Evolutionary conservation across 2,329 filamentous ascomycete species (phyloP), one percentile per base, ranked within the genome.

Genomic region (Fusarium stilboides): DNA sequence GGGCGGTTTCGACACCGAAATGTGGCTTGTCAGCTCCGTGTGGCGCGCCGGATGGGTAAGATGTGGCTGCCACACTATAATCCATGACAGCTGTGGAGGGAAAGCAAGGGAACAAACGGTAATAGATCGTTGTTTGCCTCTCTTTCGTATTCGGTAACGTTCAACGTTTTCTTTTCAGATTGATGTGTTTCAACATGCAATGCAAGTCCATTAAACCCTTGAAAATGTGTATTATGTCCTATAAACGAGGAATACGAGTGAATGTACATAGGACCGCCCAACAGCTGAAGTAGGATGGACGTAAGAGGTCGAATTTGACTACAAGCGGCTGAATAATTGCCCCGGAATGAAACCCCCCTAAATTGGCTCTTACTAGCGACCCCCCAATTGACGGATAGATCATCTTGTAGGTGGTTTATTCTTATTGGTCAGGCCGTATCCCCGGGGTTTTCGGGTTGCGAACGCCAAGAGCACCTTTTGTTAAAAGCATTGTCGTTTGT

Each of bases 391-490:
- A 24, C 22, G 9, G 24, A 36, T 31, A 13, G 24, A 36, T 22
- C 20, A 53, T 40, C 37, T 40, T 9, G 44, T 69, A n/a, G 65
- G 55, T 50, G 65, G 44, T 54, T 31, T 53, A 50, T 55, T 55
- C 49, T 56, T 24, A 70, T 69, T 69, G 66, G 66, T 22, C 43
- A n/a, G 6, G n/a, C 17, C 66, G 66, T 70, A 70, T 52, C 17
- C 17, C 51, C 60, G 53, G 62, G 22, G 19, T 58, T 58, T 58
- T 31, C 66, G 66, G 61, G 42, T 44, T 52, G 57, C 66, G 62
- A 44, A 69, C 46, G 66, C 57, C 55, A 60, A 67, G 61, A 58
- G 26, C 49, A n/a, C 33, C 15, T 45, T 36, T 47, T 15, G 36
- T 47, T 42, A 67, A 52, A 39, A 31, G 14, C 13, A 19, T 42